phyloP scores from a whole-genome alignment of 75 land plant genomes.

The Cunninghamia lanceolata region DNA sequence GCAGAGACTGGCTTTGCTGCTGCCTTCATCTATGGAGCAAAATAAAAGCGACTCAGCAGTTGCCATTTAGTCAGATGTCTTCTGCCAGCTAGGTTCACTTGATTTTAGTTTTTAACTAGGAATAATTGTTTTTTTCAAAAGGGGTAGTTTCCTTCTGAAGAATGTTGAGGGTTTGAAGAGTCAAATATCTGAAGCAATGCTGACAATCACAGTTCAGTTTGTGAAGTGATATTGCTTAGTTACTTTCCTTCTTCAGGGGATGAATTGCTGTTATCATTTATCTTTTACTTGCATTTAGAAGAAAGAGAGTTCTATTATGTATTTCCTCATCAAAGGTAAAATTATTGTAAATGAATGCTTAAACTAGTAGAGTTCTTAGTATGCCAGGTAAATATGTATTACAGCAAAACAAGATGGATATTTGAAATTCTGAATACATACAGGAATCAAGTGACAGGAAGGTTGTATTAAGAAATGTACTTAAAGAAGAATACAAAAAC shows the following conservation, averaged over 20 bases:
- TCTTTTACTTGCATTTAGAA: not conserved
- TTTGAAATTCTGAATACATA: not conserved
- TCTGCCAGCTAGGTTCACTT: not conserved
- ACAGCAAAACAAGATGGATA: not conserved
- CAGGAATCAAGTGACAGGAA: not conserved
- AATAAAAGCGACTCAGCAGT: conserved; percentile 1
- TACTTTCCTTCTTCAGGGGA: not conserved
- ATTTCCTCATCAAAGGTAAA: not conserved
- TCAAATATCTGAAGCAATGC: not conserved
- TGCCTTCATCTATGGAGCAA: conserved; percentile 20
- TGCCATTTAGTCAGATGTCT: not conserved
- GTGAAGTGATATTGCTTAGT: not conserved
- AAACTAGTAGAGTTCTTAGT: not conserved
- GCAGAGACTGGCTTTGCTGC: conserved; percentile 39
- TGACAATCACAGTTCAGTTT: not conserved
- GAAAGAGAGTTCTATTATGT: not conserved
- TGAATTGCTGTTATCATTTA: not conserved
- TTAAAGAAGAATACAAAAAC: no score
- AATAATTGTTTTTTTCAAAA: not conserved
- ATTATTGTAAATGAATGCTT: not conserved
- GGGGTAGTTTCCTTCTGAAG: not conserved
- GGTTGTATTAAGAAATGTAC: not conserved
- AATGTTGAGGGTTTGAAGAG: not conserved
- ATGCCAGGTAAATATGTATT: not conserved
- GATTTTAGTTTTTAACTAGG: not conserved